phyloP scores from a whole-genome alignment of 2,329 filamentous ascomycete species.

The Chaetomium globosum region DNA sequence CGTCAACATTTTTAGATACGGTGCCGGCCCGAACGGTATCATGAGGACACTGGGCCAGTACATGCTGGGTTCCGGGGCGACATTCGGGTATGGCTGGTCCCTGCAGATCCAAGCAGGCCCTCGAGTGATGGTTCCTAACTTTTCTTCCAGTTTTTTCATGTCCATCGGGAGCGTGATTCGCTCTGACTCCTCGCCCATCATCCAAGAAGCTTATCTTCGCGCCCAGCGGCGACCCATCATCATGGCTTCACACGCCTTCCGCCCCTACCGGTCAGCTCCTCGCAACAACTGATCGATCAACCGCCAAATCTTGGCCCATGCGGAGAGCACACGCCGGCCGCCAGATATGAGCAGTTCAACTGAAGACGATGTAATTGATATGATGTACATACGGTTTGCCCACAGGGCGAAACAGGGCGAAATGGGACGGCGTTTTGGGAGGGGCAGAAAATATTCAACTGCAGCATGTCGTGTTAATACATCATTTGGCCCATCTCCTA shows the following conservation, averaged over 20 bases:
- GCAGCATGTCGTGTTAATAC: conserved; percentile 27
- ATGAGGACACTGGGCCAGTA: conserved; percentile 94
- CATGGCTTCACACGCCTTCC: conserved; percentile 50
- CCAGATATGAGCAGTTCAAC: conserved; percentile 8
- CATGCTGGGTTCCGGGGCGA: conserved; percentile 92
- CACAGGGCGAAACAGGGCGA: conserved; percentile 14
- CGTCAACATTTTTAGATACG: conserved; percentile 93
- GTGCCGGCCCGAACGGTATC: conserved; percentile 88
- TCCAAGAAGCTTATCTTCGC: conserved; percentile 73
- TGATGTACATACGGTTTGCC: conserved; percentile 31
- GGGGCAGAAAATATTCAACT: conserved; percentile 14
- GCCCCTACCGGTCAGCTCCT: conserved; percentile 38
- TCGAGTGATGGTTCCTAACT: conserved; percentile 21
- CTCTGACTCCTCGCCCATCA: conserved; percentile 79
- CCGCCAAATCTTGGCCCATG: not conserved
- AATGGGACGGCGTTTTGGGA: conserved; percentile 31
- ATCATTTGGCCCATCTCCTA: conserved; percentile 14
- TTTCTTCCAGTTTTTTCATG: conserved; percentile 82
- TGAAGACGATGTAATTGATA: conserved; percentile 30
- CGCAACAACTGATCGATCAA: conserved; percentile 28
- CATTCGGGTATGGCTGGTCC: conserved; percentile 74
- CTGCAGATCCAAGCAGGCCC: not conserved
- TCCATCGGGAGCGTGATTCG: conserved; percentile 96
- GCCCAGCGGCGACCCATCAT: conserved; percentile 76
- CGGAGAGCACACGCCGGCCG: conserved; percentile 5